Evolutionary conservation across 2,329 filamentous ascomycete species (phyloP), one percentile per base, ranked within the genome.

Genomic region (Phoma sp.): DNA sequence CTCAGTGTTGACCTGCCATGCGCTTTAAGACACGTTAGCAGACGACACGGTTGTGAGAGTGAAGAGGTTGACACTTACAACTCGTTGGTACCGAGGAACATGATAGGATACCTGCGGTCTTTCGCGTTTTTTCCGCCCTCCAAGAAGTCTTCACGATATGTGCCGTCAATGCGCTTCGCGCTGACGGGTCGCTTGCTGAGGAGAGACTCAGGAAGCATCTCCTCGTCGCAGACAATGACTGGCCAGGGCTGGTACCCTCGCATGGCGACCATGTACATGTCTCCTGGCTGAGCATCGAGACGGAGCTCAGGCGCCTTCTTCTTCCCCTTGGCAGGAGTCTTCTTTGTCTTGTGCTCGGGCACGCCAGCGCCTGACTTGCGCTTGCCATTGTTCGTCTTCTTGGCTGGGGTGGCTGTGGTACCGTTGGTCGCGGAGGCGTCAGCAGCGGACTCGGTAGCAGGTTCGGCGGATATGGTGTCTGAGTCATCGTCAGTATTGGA

Each of bases 191-290:
- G 89, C 40, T 84, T 85, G 68, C 84, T 89, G 50, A 96, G 78
- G 22, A 99, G 84, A 13, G 84, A 86, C 54, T 87, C 82, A 2
- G 95, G 94, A 19, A 99, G 86, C 88, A 99, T 98, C 59, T 89
- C 88, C 76, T 99, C 94, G 73, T 96, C 92, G 74, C 91, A 95
- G 67, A 99, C 87, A 72, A 99, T 90, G 50, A 92, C 89, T 15
- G 95, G 95, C 95, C 95, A 99, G 35, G 91, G 88, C 29, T 95
- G 91, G 76, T 91, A 96, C 57, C 94, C 95, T 82, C 96, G 96
- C 76, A 99, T 87, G 76, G 93, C 91, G 62, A 96, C 92, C 72
- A 96, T 88, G 78, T 90, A 98, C 77, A 93, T 90, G 69, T 98
- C 89, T 65, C 96, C 95, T 4, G 95, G 91, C 80, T 96, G 84